Evolutionary conservation across 75 land plant genomes (phyloP).

Genomic region (Larix kaempferi): DNA sequence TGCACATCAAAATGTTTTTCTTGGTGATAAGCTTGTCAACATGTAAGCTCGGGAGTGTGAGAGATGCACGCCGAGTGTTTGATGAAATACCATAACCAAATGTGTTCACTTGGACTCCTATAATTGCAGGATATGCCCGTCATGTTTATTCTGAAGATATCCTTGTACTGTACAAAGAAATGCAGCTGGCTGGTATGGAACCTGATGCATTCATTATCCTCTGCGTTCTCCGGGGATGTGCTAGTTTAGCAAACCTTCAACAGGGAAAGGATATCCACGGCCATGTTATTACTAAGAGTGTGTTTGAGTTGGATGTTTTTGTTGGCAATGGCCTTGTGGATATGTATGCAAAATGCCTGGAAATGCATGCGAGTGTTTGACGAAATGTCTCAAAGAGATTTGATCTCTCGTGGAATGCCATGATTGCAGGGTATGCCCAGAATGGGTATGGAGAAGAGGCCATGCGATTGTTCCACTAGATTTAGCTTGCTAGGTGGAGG

Average conservation of each 20-base stretch:
- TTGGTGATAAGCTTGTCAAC: no score
- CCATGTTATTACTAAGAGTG: slow-evolving; percentile 15
- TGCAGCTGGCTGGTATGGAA: slow-evolving; percentile 6
- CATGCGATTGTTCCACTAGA: slow-evolving; percentile 23
- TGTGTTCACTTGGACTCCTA: no score
- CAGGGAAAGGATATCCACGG: slow-evolving; percentile 37
- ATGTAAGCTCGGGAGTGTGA: no score
- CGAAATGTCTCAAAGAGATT: slow-evolving; percentile 26
- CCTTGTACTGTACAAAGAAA: no score
- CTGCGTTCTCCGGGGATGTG: slow-evolving; percentile 34
- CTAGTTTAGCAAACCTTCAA: slow-evolving; percentile 3
- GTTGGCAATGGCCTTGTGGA: slow-evolving; percentile 32
- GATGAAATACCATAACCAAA: no score
- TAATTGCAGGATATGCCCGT: no score
- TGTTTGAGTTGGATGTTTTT: slow-evolving; percentile 23
- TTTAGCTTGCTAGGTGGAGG: slow-evolving; percentile 28
- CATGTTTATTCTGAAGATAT: no score
- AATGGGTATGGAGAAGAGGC: slow-evolving; percentile 30
- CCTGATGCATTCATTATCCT: slow-evolving; percentile 34
- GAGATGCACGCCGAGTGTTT: no score
- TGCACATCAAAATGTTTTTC: no score
- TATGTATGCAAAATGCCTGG: slow-evolving; percentile 42
- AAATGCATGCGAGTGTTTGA: no score
- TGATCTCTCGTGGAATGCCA: slow-evolving; percentile 45
- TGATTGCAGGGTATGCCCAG: slow-evolving; percentile 41